Evolutionary conservation across 345 rosid species (phyloP).

Genomic region (Limnanthes douglasii): DNA sequence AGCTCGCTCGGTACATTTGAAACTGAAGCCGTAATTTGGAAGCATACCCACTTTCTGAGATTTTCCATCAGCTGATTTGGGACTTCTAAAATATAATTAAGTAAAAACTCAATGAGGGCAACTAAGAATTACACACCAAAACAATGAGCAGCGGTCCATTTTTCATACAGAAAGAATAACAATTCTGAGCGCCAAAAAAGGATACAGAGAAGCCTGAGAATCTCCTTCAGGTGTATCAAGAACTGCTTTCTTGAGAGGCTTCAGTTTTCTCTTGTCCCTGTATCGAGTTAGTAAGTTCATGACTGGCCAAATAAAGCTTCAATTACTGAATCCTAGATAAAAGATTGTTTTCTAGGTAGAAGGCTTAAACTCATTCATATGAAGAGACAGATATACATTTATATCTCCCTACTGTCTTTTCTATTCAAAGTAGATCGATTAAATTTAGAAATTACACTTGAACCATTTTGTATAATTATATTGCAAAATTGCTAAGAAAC

Average conservation of each 20-base stretch:
- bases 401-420: too few relatives aligned
- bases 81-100: constrained; percentile 37
- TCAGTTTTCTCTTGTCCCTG: constrained; percentile 56
- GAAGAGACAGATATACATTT: too few relatives aligned
- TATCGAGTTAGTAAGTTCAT: constrained; percentile 13
- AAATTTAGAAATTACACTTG: too few relatives aligned
- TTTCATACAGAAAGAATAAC: too few relatives aligned
- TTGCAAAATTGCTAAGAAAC: too few relatives aligned
- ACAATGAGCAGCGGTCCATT: constrained; percentile 3
- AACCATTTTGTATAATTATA: too few relatives aligned
- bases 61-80: constrained; percentile 47
- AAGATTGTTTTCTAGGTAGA: too few relatives aligned
- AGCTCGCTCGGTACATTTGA: constrained; percentile 93
- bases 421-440: too few relatives aligned
- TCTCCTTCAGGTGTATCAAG: constrained; percentile 45
- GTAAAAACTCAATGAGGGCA: constrained; percentile 10
- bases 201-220: constrained; percentile 53
- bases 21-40: constrained; percentile 97
- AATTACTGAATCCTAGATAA: too few relatives aligned
- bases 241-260: constrained; percentile 40
- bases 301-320: too few relatives aligned
- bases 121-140: constrained; percentile 3
- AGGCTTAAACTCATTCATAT: too few relatives aligned
- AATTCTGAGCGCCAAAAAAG: too few relatives aligned
- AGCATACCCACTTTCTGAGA: constrained; percentile 52